Conservation (phyloP, 306 rosid genomes). For the Trifolium pratense region DNA sequence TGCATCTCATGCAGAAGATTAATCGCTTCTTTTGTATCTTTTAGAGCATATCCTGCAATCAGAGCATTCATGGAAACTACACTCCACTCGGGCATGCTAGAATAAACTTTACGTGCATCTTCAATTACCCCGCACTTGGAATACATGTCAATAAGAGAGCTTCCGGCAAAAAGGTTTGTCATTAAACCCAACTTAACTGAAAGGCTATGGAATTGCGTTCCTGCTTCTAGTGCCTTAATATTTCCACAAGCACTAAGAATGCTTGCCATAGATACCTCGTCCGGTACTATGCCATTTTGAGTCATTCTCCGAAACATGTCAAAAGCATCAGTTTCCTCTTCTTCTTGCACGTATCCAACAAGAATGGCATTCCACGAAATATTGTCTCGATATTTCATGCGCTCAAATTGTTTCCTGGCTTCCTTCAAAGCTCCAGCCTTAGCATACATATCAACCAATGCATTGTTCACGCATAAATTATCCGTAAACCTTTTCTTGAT, state of each 20-base stretch:
- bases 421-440: constrained; percentile 72
- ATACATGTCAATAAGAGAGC: constrained; percentile 89
- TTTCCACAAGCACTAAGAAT: constrained; percentile 82
- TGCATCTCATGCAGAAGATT: constrained; percentile 62
- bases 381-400: constrained; percentile 62
- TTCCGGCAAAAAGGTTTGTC: constrained; percentile 68
- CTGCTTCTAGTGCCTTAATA: constrained; percentile 53
- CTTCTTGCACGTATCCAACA: constrained; percentile 78
- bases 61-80: constrained; percentile 74
- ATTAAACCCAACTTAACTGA: constrained; percentile 74
- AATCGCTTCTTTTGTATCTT: constrained; percentile 57
- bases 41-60: constrained; percentile 68
- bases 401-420: constrained; percentile 76
- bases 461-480: constrained; percentile 71
- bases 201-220: constrained; percentile 70
- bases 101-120: constrained; percentile 59
- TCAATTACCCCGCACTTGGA: constrained; percentile 62
- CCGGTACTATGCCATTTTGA: constrained; percentile 56
- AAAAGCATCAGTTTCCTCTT: constrained; percentile 63
- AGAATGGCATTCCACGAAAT: constrained; percentile 87
- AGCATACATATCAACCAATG: constrained; percentile 84
- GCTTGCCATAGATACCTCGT: constrained; percentile 83
- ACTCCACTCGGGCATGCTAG: constrained; percentile 62
- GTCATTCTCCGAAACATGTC: constrained; percentile 70
- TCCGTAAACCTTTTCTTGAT: constrained; percentile 59